Percentiles rank a stretch among this genome's conserved stretches.
phyloP scores from a whole-genome alignment of 2,329 filamentous ascomycete genomes.

The Fusarium setosum region DNA sequence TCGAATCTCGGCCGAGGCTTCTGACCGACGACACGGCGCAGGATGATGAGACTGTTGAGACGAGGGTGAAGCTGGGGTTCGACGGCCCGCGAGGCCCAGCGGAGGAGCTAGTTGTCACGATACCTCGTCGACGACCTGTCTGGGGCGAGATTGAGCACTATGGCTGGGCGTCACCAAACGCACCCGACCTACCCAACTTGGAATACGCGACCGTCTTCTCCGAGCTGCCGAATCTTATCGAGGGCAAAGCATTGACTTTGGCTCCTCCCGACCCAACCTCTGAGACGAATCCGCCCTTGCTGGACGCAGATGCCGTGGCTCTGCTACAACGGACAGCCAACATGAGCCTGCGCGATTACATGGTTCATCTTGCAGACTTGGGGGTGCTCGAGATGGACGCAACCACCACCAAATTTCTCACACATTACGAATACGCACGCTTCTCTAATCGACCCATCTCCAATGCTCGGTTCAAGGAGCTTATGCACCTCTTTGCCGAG shows the following conservation, averaged over 20 bases:
- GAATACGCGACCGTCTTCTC: constrained; percentile 84
- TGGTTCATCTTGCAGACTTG: constrained; percentile 75
- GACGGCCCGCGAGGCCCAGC: constrained; percentile 52
- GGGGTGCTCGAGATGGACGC: constrained; percentile 65
- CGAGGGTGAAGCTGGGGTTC: constrained; percentile 35
- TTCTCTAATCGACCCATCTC: constrained; percentile 80
- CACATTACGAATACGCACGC: constrained; percentile 83
- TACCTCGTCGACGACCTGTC: constrained; percentile 62
- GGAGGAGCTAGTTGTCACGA: constrained; percentile 56
- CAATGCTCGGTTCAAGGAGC: constrained; percentile 76
- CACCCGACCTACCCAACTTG: constrained; percentile 80
- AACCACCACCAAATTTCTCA: constrained; percentile 72
- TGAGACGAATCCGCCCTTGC: constrained; percentile 53
- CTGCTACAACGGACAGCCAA: constrained; percentile 76
- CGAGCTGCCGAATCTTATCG: constrained; percentile 89
- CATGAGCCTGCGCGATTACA: constrained; percentile 84
- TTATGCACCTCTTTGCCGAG: constrained; percentile 89
- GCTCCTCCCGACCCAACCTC: constrained; percentile 68
- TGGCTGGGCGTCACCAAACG: constrained; percentile 88
- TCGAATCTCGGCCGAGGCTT: constrained; percentile 61
- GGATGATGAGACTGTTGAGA: constrained; percentile 29
- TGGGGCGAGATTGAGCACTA: constrained; percentile 90
- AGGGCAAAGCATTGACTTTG: constrained; percentile 91
- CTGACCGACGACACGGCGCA: constrained; percentile 28
- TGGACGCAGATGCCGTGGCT: constrained; percentile 76